phyloP scores from a whole-genome alignment of 2,329 filamentous ascomycete species.

The Zymoseptoria passerinii region DNA sequence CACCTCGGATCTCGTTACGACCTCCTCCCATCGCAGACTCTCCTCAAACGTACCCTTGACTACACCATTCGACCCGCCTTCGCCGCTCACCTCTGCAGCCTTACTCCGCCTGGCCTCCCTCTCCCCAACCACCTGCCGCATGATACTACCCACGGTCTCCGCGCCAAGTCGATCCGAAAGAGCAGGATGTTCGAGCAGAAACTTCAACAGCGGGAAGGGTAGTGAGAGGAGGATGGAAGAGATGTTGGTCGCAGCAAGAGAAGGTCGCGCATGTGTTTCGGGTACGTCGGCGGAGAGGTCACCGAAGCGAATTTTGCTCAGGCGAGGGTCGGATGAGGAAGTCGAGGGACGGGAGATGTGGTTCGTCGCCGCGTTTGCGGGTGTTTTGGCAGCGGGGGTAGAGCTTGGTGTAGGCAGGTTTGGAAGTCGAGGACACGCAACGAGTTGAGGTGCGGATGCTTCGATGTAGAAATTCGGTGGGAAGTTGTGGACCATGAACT shows the following conservation, averaged over 20 bases:
- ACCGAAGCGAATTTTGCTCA: slow-evolving; percentile 63
- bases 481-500: slow-evolving; percentile 54
- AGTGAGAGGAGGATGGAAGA: slow-evolving; percentile 63
- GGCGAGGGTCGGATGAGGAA: slow-evolving; percentile 42
- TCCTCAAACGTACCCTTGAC: not conserved
- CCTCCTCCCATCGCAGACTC: not conserved
- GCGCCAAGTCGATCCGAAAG: slow-evolving; percentile 41
- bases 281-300: slow-evolving; percentile 44
- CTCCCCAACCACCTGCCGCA: slow-evolving; percentile 37
- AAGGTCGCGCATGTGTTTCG: slow-evolving; percentile 33
- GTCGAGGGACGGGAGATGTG: slow-evolving; percentile 25
- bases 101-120: slow-evolving; percentile 32
- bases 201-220: slow-evolving; percentile 59
- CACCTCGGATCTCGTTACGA: not conserved
- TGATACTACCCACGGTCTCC: slow-evolving; percentile 32
- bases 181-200: slow-evolving; percentile 53
- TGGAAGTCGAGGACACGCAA: slow-evolving; percentile 43
- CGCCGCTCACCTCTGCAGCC: slow-evolving; percentile 15
- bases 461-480: slow-evolving; percentile 54
- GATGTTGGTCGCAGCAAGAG: slow-evolving; percentile 41
- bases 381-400: not conserved
- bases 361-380: slow-evolving; percentile 1
- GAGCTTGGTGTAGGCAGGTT: not conserved
- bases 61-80: not conserved
- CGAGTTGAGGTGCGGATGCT: slow-evolving; percentile 38